These are phyloP conservation scores for Fusarium praegraminearum DNA, from an alignment of 2,329 filamentous ascomycete species.

Conservation along the genomic window DNA sequence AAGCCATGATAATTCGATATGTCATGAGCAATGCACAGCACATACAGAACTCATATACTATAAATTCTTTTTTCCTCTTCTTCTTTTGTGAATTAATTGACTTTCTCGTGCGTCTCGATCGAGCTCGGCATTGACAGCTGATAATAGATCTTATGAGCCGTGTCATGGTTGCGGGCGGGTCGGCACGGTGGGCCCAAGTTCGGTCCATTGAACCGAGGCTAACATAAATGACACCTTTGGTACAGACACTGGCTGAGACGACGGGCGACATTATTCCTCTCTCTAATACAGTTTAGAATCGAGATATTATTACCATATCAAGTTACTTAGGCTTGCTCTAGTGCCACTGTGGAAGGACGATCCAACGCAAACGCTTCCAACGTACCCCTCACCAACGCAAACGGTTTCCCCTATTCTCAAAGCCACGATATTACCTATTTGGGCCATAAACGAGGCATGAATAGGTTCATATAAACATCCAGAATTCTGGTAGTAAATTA, in stretches of 20 bases:
- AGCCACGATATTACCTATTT: neutral
- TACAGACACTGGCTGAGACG: neutral
- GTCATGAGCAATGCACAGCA: neutral
- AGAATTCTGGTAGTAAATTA: neutral
- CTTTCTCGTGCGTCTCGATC: neutral
- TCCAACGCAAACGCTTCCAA: neutral
- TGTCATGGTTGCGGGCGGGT: conserved; percentile 21
- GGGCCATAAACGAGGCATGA: neutral
- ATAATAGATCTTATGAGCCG: conserved; percentile 35
- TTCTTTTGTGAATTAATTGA: neutral
- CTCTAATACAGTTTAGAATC: neutral
- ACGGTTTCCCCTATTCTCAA: neutral
- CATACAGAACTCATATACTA: neutral
- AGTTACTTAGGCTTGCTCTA: neutral
- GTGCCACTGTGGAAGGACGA: neutral
- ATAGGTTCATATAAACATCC: neutral
- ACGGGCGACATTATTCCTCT: neutral
- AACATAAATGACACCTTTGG: neutral
- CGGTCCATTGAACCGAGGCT: conserved; percentile 37
- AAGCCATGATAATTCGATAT: conserved; percentile 5
- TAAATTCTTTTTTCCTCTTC: neutral
- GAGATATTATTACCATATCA: neutral
- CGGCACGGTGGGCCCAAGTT: conserved; percentile 26
- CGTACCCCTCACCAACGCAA: conserved; percentile 1
- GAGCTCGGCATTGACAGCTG: conserved; percentile 27